A percentile compares a stretch with the other conserved stretches of the same genome.
phyloP scores from a whole-genome alignment of 495 filamentous ascomycete genomes.

The Annulohypoxylon bovei region DNA sequence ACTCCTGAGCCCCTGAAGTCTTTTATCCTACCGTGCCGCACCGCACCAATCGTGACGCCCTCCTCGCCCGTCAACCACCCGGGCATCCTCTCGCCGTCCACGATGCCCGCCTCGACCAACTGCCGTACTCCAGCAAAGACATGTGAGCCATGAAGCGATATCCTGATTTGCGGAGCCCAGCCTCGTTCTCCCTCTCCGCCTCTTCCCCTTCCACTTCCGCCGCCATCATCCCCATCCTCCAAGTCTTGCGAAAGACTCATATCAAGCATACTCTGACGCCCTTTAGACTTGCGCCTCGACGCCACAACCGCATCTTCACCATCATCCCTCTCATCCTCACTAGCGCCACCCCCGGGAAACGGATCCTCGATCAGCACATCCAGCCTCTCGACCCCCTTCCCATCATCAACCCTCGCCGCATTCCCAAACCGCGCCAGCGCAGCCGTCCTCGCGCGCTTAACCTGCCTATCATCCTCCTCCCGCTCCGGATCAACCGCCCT shows the following conservation, averaged over 20 bases:
- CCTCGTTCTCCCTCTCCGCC: conserved; percentile 41
- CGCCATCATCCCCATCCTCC: conserved; percentile 43
- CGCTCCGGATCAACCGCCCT: conserved; percentile 35
- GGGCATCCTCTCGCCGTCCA: conserved; percentile 81
- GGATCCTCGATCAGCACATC: conserved; percentile 68
- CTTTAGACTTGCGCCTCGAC: conserved; percentile 26
- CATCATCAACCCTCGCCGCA: conserved; percentile 60
- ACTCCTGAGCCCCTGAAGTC: conserved; percentile 60
- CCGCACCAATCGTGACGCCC: conserved; percentile 74
- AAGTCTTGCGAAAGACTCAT: conserved; percentile 33
- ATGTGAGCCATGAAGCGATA: conserved; percentile 77
- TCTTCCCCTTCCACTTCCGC: conserved; percentile 3
- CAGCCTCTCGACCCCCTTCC: conserved; percentile 66
- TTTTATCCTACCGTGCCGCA: conserved; percentile 68
- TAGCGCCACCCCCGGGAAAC: conserved; percentile 56
- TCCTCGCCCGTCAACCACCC: conserved; percentile 94
- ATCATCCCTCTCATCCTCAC: conserved; percentile 24
- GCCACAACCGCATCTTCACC: conserved; percentile 47
- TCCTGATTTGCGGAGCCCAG: conserved; percentile 67
- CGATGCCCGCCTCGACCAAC: conserved; percentile 75
- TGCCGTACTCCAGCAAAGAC: conserved; percentile 83
- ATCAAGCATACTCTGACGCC: conserved; percentile 48
- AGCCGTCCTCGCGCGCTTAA: conserved; percentile 56
- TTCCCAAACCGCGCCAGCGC: conserved; percentile 67
- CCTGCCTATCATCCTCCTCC: conserved; percentile 47